Base-by-base conservation (phyloP, 1,139 yeast species). In the Yamadazyma mexicana region DNA sequence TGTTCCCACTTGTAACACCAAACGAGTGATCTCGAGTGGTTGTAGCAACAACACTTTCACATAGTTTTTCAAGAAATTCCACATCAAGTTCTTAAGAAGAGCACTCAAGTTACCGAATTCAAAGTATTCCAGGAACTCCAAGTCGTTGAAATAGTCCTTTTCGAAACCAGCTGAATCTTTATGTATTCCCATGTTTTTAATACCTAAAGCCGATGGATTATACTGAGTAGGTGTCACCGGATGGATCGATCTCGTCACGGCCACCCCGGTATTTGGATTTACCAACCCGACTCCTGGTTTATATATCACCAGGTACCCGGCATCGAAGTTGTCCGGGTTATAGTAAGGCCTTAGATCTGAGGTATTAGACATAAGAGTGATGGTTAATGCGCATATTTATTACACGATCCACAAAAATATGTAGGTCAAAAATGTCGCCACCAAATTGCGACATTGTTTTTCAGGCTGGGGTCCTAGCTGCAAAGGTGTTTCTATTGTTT, bases 21-120 rank as follows among this genome's bases (percentile, higher is more conserved):
- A 69, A 40, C 95, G 73, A 4, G 87, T 81, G 25, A 87, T 85
- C 54, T 92, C 97, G 60, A 91, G 83, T 1, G 98, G 98, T 60
- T 92, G 98, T 17, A 88, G 78, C 17, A 85, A 58, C 29, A 87
- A 59, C 37, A 83, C 79, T 47, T 79, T 81, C 43, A 79, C 63
- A 62, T 89, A 89, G 47, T 81, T 83, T 49, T 79, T 79, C 36
- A 81, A 56, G 51, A 87, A 81, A 32, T 86, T 79, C 59, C 75
- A 71, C 38, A 74, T 51, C 58, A 87, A 61, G 50, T 78, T 77
- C 46, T 69, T 67, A 12, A 79, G 48, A 37, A 83, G 59, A 47
- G 79, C 85, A 38, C 69, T 67, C 47, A 84, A 60, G 49, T 81
- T 81, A 48, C 67, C 69, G 40, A 69, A 54, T 49, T 83, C 87